phyloP scores from a whole-genome alignment of 345 rosid genomes.

The Gossypium anomalum region DNA sequence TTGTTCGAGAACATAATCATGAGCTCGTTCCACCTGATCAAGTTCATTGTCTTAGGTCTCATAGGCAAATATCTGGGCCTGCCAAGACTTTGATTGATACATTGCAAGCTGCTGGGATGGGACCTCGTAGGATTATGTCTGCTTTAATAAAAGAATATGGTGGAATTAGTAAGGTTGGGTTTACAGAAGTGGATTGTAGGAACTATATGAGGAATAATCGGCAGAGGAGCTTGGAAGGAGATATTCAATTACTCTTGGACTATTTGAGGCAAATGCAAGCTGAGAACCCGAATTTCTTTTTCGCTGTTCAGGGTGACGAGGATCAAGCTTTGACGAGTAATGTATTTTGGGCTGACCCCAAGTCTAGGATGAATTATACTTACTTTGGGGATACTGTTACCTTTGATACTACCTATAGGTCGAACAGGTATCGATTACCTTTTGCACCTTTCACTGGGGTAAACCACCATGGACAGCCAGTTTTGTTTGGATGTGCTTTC shows the following conservation, averaged over 20 bases:
- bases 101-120: conserved; percentile 62
- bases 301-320: conserved; percentile 35
- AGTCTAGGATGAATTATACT: conserved; percentile 29
- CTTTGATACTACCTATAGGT: conserved; percentile 46
- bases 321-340: conserved; percentile 35
- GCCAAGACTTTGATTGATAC: conserved; percentile 63
- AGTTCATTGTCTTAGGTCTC: conserved; percentile 54
- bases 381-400: conserved; percentile 46
- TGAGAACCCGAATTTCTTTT: conserved; percentile 37
- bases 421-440: conserved; percentile 46
- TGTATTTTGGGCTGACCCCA: conserved; percentile 49
- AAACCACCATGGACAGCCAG: conserved; percentile 63
- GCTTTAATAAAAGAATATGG: conserved; percentile 54
- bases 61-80: conserved; percentile 56
- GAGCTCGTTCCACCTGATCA: conserved; percentile 59
- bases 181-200: conserved; percentile 56
- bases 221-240: conserved; percentile 47
- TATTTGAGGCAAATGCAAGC: conserved; percentile 47
- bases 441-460: conserved; percentile 49
- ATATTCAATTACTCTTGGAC: conserved; percentile 46
- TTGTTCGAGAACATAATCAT: conserved; percentile 50
- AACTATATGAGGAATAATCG: conserved; percentile 55
- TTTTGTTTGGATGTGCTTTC: conserved; percentile 59
- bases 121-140: conserved; percentile 59
- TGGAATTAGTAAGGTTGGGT: conserved; percentile 57